A percentile compares a stretch with the other conserved stretches of the same genome.
phyloP scores from a whole-genome alignment of 1,139 yeast genomes.

The Arxiozyma telluris region DNA sequence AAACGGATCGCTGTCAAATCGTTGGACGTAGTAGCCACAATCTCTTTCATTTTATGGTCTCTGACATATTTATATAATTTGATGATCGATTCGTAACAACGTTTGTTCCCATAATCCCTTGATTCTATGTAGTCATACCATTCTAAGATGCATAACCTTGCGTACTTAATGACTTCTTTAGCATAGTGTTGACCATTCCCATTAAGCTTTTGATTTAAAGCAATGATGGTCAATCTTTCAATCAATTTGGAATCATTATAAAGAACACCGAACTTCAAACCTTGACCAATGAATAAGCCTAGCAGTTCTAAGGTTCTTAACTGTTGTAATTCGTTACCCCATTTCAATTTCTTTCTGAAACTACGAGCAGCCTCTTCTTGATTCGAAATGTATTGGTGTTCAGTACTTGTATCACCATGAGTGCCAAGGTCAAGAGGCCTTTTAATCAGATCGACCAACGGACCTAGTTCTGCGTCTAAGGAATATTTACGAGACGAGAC shows the following conservation, averaged over 20 bases:
- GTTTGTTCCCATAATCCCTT: background rate
- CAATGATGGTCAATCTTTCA: constrained; percentile 53
- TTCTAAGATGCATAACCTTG: constrained; percentile 10
- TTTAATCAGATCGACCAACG: constrained; percentile 29
- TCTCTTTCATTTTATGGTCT: background rate
- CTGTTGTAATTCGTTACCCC: constrained; percentile 43
- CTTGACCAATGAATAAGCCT: constrained; percentile 71
- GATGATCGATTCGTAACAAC: background rate
- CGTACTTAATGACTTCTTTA: constrained; percentile 8
- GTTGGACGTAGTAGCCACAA: background rate
- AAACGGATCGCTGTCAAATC: background rate
- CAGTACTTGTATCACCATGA: constrained; percentile 3
- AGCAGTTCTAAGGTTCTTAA: constrained; percentile 50
- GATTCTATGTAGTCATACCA: constrained; percentile 17
- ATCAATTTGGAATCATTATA: constrained; percentile 66
- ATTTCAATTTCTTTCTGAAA: constrained; percentile 75
- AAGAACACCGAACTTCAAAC: constrained; percentile 38
- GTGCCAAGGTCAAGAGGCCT: constrained; percentile 7
- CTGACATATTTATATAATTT: background rate
- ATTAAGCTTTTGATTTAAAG: constrained; percentile 20
- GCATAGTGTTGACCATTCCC: constrained; percentile 13
- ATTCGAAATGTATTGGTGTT: constrained; percentile 18
- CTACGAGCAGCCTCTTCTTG: constrained; percentile 78
- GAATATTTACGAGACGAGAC: constrained; percentile 36
- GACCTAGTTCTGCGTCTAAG: constrained; percentile 36